Evolutionary conservation across 257 asterid genomes (phyloP).

Genomic region (Nicotiana obtusifolia): DNA sequence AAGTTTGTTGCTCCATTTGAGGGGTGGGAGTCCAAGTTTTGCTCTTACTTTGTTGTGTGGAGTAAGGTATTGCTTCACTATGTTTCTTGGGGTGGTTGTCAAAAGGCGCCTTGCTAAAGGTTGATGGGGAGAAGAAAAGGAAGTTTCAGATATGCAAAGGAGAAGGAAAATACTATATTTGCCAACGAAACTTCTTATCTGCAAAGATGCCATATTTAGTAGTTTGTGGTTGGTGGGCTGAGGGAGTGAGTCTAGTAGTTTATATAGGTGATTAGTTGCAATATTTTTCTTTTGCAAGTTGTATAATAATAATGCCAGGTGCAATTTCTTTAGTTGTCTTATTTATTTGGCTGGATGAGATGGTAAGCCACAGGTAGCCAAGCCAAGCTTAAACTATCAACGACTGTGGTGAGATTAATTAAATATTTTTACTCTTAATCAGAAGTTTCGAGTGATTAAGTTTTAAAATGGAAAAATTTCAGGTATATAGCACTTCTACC

Average conservation of each 20-base stretch:
- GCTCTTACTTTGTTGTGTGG: conserved; percentile 21
- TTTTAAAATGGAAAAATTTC: too few species aligned
- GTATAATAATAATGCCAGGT: not conserved
- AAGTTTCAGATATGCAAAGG: not conserved
- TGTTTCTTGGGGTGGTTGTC: not conserved
- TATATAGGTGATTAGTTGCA: not conserved
- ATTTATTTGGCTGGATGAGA: not conserved
- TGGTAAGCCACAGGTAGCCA: not conserved
- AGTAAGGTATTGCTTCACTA: conserved; percentile 8
- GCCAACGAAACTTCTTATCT: not conserved
- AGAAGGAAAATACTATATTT: not conserved
- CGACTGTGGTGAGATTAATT: too few species aligned
- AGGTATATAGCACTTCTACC: too few species aligned
- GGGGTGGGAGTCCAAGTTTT: conserved; percentile 13
- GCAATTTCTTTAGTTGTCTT: not conserved
- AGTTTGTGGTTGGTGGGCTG: not conserved
- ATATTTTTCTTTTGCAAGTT: not conserved
- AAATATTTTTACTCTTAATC: too few species aligned
- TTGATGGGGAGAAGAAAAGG: not conserved
- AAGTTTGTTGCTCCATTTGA: conserved; percentile 15
- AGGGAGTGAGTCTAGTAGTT: not conserved
- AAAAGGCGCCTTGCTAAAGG: not conserved
- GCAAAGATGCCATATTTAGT: not conserved
- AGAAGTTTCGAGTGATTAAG: not conserved
- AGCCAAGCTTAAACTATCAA: not conserved